phyloP scores from a whole-genome alignment of 2,329 filamentous ascomycete genomes.

The Xenosphaeropsis pyriputrescens region DNA sequence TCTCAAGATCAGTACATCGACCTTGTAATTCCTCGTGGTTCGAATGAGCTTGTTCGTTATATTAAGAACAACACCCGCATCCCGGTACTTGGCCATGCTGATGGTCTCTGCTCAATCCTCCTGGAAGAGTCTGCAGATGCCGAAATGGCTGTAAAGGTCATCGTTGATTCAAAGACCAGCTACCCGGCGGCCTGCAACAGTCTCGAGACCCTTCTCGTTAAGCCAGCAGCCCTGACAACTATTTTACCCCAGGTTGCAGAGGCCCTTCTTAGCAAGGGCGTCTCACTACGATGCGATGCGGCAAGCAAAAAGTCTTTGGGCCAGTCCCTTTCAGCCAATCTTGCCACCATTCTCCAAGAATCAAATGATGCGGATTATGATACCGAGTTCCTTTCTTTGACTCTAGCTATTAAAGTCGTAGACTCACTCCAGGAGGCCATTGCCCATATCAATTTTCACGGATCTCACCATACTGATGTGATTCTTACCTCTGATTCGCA shows the following conservation, averaged over 20 bases:
- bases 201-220: constrained; percentile 80
- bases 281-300: constrained; percentile 68
- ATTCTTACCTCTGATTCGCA: constrained; percentile 61
- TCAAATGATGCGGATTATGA: constrained; percentile 60
- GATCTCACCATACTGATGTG: constrained; percentile 85
- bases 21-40: constrained; percentile 71
- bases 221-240: constrained; percentile 51
- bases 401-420: constrained; percentile 73
- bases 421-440: constrained; percentile 56
- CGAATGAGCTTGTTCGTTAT: constrained; percentile 32
- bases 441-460: constrained; percentile 79
- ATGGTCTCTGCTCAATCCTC: constrained; percentile 82
- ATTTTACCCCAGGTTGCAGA: constrained; percentile 59
- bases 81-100: constrained; percentile 89
- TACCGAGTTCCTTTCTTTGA: constrained; percentile 80
- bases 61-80: constrained; percentile 89
- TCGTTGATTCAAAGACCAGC: constrained; percentile 84
- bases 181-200: constrained; percentile 95
- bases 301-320: constrained; percentile 49
- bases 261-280: constrained; percentile 61
- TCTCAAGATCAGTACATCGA: constrained; percentile 79
- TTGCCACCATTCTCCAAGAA: constrained; percentile 40
- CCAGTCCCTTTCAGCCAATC: constrained; percentile 25
- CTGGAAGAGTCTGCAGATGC: constrained; percentile 65
- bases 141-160: constrained; percentile 55